Conservation (phyloP, 768 basidiomycete species). For the Trametes gibbosa region DNA sequence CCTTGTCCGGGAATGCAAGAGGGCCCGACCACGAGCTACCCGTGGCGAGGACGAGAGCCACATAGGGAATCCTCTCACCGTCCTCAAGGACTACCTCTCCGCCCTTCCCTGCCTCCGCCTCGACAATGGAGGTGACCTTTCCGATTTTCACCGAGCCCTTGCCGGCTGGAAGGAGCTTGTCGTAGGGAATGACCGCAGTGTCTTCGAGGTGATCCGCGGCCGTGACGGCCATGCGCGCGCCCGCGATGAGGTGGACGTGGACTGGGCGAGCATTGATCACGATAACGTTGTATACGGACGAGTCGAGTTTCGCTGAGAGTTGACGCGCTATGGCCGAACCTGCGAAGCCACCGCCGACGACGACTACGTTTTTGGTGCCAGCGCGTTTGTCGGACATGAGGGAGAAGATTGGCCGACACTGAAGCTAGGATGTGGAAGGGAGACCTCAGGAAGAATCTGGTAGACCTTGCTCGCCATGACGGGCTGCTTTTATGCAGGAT, state of each 20-base stretch:
- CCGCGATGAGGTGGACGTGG: slow-evolving; percentile 47
- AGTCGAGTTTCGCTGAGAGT: slow-evolving; percentile 51
- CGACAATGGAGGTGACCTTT: slow-evolving; percentile 37
- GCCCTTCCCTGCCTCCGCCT: slow-evolving; percentile 29
- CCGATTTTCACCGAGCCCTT: slow-evolving; percentile 42
- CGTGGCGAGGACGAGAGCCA: slow-evolving; percentile 56
- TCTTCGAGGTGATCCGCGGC: slow-evolving; percentile 43
- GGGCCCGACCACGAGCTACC: slow-evolving; percentile 56
- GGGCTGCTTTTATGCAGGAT: background rate
- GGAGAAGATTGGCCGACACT: background rate
- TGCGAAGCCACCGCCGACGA: slow-evolving; percentile 59
- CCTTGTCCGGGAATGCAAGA: slow-evolving; percentile 40
- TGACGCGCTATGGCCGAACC: slow-evolving; percentile 44
- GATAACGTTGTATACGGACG: slow-evolving; percentile 46
- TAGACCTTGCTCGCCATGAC: background rate
- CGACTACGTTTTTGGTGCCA: slow-evolving; percentile 35
- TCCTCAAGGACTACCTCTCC: slow-evolving; percentile 49
- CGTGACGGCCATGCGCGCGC: slow-evolving; percentile 53
- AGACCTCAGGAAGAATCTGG: background rate
- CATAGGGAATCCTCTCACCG: slow-evolving; percentile 51
- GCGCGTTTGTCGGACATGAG: background rate
- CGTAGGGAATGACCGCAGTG: slow-evolving; percentile 47
- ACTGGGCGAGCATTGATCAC: slow-evolving; percentile 54
- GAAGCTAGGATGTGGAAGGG: background rate
- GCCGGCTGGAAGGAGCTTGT: slow-evolving; percentile 44